Evolutionary conservation across 208 protist genomes (phyloP), one percentile per base, ranked within the genome.

Genomic region (Leishmania arabica): DNA sequence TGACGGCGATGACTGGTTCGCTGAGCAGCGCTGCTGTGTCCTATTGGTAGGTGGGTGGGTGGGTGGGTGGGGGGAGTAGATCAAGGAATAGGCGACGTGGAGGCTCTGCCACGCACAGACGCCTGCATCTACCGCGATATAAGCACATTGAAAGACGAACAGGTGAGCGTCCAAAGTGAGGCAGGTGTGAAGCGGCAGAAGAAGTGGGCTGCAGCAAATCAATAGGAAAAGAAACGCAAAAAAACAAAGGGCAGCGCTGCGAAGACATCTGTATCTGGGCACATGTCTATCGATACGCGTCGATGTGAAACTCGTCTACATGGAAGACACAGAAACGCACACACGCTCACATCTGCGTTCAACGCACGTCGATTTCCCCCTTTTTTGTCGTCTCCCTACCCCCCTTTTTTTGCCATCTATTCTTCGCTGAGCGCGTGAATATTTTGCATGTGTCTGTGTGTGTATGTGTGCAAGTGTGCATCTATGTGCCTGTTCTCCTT

Each of bases 401-500:
- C 13, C 27, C 27, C 0, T 51, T 51, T 73, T 5, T 73, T 51
- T 34, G 40, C 47, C 37, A n/a, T 71, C 9, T 71, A 24, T 71
- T 71, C 66, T 51, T 73, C 11, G 11, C 11, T 45, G 69, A 11
- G 69, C 24, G 69, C 11, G 69, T 51, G 69, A 34, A 37, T 54
- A 1, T 51, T 19, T 47, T 58, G 27, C 54, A 49, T 49, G 79
- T 54, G 70, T 79, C 3, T 77, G 34, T n/a, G 34, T 27, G 34
- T 75, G 49, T 27, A 5, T 75, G 8, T 82, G 37, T 81, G n/a
- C 45, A 15, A 45, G 42, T 65, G 71, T 60, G 34, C 34, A 17
- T 62, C 27, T 76, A 11, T 75, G 66, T 42, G n/a, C 7, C 34
- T 69, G 31, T 27, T 2, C 9, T 19, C 34, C 21, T 19, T 40